phyloP scores from a whole-genome alignment of 2,329 filamentous ascomycete species.

The Diaporthe caulivora region DNA sequence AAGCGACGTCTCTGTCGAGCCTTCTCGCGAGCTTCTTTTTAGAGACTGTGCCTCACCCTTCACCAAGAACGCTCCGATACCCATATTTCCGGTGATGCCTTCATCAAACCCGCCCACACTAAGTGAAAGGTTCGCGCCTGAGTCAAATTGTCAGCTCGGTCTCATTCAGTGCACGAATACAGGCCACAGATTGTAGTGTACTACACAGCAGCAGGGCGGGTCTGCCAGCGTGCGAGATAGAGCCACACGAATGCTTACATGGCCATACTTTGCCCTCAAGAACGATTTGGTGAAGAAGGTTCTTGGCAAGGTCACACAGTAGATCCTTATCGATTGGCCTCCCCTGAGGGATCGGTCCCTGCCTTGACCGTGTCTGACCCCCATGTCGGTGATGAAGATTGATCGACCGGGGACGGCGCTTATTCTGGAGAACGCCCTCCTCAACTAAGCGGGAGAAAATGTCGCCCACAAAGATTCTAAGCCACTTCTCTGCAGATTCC shows the following conservation, averaged over 20 bases:
- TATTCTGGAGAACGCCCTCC: constrained; percentile 90
- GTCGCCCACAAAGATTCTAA: constrained; percentile 91
- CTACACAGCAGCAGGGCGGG: background rate
- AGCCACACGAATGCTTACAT: constrained; percentile 58
- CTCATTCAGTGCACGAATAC: background rate
- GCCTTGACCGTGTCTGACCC: constrained; percentile 79
- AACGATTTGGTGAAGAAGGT: constrained; percentile 81
- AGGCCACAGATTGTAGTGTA: background rate
- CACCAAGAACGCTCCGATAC: constrained; percentile 88
- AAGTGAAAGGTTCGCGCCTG: constrained; percentile 80
- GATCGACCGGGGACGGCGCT: constrained; percentile 85
- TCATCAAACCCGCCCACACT: constrained; percentile 95
- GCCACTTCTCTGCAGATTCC: constrained; percentile 86
- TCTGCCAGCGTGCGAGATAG: background rate
- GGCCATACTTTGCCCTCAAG: constrained; percentile 88
- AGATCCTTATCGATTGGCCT: constrained; percentile 78
- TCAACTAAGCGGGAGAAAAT: constrained; percentile 91
- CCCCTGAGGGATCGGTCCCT: constrained; percentile 81
- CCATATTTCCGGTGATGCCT: constrained; percentile 83
- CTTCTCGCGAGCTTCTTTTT: constrained; percentile 52
- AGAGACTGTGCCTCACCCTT: constrained; percentile 74
- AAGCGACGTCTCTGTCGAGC: constrained; percentile 45
- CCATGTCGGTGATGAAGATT: constrained; percentile 85
- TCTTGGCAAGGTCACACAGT: constrained; percentile 82
- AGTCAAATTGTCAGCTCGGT: background rate